Evolutionary conservation across 2,329 filamentous ascomycete genomes (phyloP).

Genomic region (Talaromyces sp.): DNA sequence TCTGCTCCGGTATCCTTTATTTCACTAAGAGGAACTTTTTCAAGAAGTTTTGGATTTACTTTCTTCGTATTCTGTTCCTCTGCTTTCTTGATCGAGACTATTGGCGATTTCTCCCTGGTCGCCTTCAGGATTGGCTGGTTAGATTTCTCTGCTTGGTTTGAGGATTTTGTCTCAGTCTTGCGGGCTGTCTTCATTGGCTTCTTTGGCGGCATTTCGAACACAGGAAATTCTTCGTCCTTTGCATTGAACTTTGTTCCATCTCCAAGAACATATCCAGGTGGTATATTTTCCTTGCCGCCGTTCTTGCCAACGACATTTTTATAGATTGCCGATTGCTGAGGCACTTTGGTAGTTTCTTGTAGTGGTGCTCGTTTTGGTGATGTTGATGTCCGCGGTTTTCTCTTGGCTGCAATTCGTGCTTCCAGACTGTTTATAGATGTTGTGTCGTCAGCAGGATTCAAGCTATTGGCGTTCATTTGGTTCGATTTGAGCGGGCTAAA

Average conservation of each 20-base stretch:
- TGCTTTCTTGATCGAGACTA: background rate
- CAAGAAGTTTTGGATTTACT: background rate
- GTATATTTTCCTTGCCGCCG: conserved; percentile 59
- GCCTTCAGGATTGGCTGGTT: background rate
- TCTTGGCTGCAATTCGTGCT: conserved; percentile 28
- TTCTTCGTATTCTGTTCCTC: background rate
- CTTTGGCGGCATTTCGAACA: conserved; percentile 10
- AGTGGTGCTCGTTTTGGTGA: conserved; percentile 41
- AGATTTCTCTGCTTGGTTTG: background rate
- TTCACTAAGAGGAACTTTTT: background rate
- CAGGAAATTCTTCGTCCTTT: conserved; percentile 9
- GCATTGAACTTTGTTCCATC: conserved; percentile 16
- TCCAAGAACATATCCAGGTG: conserved; percentile 37
- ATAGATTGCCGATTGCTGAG: conserved; percentile 37
- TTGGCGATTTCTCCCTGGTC: conserved; percentile 1
- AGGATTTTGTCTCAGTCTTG: background rate
- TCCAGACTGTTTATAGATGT: conserved; percentile 23
- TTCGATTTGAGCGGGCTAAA: conserved; percentile 36
- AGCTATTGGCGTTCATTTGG: conserved; percentile 1
- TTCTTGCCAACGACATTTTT: conserved; percentile 49
- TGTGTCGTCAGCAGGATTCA: conserved; percentile 14
- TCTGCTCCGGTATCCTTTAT: background rate
- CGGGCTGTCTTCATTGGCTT: conserved; percentile 21
- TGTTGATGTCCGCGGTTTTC: conserved; percentile 20
- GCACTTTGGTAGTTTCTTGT: conserved; percentile 33